Base-by-base conservation (phyloP, 1,284 basidiomycete genomes). In the Agaricales sp. region DNA sequence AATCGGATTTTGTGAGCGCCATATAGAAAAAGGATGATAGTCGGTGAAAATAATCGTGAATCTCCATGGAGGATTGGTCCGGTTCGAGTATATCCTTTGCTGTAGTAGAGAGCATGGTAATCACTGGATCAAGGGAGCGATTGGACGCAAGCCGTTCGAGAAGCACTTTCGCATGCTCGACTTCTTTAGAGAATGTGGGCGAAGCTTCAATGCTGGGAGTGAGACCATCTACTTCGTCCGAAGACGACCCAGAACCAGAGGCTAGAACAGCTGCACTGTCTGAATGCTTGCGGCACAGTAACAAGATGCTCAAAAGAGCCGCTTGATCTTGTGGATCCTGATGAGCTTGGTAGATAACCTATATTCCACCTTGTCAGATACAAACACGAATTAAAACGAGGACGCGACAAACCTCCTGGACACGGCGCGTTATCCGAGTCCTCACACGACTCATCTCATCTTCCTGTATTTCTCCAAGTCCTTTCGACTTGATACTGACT, bases 111-210 rank as follows among this genome's bases (percentile, higher is more conserved):
- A 71, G 53, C 1, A 58, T 51, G 2, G 50, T 35, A 1, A 69
- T 45, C 13, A 74, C 50, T 0, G 62, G 59, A 21, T 71, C 68
- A 1, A 75, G 56, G 8, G 66, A 62, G 45, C 61, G 63, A 0
- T 67, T 63, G 8, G 66, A 65, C 0, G 67, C 68, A 19, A 71
- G 53, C 0, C 74, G 69, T 48, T 74, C 67, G 1, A 74, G 52
- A n/a, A 75, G 50, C 1, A 54, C 53, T 51, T 68, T 67, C 4
- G 69, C 30, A 41, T 70, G 63, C 1, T 51, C 41, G 2, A 72
- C 56, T 1, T 62, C 59, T 14, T 51, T 52, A 4, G 59, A 47
- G 25, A 73, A 57, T 13, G 55, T 61, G 16, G 60, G 62, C 53
- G 65, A 61, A 45, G 58, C 54, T 45, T 59, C 56, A 11, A 67